These are phyloP conservation scores for Chalciporus piperatus DNA, from an alignment of 768 basidiomycete species.

Conservation along the genomic window DNA sequence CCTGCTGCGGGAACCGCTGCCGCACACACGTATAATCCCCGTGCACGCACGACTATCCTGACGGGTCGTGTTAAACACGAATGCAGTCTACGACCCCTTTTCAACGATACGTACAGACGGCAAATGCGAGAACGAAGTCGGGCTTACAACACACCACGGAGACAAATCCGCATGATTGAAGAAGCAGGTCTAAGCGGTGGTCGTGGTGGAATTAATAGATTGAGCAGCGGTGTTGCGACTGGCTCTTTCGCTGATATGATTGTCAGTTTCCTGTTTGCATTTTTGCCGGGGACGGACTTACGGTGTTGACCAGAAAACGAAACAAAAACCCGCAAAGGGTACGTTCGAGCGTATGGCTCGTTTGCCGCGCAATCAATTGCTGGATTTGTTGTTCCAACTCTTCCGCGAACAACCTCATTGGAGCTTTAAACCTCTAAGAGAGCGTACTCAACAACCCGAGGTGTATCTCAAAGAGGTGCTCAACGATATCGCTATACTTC, in stretches of 20 bases:
- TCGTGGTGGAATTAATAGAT: slow-evolving; percentile 70
- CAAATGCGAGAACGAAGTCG: slow-evolving; percentile 68
- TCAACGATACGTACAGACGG: slow-evolving; percentile 63
- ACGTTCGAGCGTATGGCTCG: slow-evolving; percentile 88
- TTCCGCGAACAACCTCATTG: slow-evolving; percentile 83
- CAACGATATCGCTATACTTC: slow-evolving; percentile 68
- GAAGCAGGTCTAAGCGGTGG: slow-evolving; percentile 67
- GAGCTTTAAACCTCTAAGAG: slow-evolving; percentile 73
- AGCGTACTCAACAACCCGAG: slow-evolving; percentile 83
- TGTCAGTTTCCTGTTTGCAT: slow-evolving; percentile 42
- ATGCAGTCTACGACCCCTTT: slow-evolving; percentile 66
- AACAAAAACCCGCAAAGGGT: slow-evolving; percentile 64
- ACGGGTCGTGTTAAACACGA: slow-evolving; percentile 82
- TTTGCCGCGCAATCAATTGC: slow-evolving; percentile 82
- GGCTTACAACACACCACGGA: slow-evolving; percentile 61
- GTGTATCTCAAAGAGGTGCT: slow-evolving; percentile 84
- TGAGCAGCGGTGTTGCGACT: slow-evolving; percentile 70
- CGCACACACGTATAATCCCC: slow-evolving; percentile 45
- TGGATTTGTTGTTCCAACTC: slow-evolving; percentile 75
- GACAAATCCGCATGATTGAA: slow-evolving; percentile 74
- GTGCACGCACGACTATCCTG: slow-evolving; percentile 74
- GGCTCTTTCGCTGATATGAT: slow-evolving; percentile 63
- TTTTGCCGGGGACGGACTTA: slow-evolving; percentile 2
- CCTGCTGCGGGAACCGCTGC: slow-evolving; percentile 36
- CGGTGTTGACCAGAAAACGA: slow-evolving; percentile 46